phyloP scores from a whole-genome alignment of 192 early-diverging fungal species.

The Coemansia sp. region DNA sequence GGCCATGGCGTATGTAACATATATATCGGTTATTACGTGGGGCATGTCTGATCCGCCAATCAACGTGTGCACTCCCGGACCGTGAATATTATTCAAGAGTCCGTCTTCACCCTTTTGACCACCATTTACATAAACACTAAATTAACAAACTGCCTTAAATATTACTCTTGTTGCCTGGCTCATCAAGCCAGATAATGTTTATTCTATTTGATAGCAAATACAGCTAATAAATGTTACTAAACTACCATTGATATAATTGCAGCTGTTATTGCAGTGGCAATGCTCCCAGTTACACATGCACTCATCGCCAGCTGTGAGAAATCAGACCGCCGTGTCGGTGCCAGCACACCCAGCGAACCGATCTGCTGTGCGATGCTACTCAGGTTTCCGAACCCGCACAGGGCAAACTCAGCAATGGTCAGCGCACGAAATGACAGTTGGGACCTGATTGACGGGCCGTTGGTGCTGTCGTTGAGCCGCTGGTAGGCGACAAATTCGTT shows the following conservation, averaged over 20 bases:
- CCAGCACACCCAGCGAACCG: constrained; percentile 71
- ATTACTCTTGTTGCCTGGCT: too few species aligned
- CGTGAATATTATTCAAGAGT: not conserved
- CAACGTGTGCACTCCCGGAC: constrained; percentile 23
- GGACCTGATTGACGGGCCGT: constrained; percentile 22
- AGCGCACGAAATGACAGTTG: constrained; percentile 53
- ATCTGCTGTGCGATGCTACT: constrained; percentile 83
- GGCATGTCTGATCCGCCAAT: constrained; percentile 37
- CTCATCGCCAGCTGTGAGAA: constrained; percentile 73
- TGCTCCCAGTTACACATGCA: constrained; percentile 77
- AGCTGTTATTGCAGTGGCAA: constrained; percentile 79
- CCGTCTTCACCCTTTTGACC: not conserved
- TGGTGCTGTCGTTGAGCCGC: constrained; percentile 21
- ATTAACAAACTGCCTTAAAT: too few species aligned
- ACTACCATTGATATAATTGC: constrained; percentile 75
- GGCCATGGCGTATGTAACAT: constrained; percentile 84
- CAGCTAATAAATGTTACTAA: constrained; percentile 11
- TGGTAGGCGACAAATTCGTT: constrained; percentile 89
- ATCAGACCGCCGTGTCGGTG: constrained; percentile 71
- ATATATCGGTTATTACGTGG: constrained; percentile 42
- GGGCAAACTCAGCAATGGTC: constrained; percentile 68
- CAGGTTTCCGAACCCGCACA: constrained; percentile 88
- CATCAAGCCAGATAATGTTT: constrained; percentile 43
- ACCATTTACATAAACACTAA: not conserved
- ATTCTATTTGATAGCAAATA: constrained; percentile 54